phyloP scores from a whole-genome alignment of 306 rosid species.

The Vigna trinervia region DNA sequence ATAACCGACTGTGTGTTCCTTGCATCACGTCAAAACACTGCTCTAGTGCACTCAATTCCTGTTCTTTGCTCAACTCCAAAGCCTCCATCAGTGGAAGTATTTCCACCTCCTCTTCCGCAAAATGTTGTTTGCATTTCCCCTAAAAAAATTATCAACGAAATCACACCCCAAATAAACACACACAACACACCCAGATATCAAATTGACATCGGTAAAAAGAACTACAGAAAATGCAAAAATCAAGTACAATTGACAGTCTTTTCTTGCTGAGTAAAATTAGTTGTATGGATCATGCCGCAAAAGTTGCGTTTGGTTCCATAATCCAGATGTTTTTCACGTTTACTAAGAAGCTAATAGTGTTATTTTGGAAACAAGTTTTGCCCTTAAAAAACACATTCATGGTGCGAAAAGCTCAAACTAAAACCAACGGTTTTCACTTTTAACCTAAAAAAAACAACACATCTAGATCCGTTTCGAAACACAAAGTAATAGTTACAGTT shows the following conservation, averaged over 20 bases:
- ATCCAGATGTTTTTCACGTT: neutral
- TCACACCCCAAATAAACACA: neutral
- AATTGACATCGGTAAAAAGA: neutral
- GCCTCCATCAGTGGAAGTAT: constrained; percentile 84
- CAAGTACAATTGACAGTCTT: neutral
- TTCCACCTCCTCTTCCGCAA: constrained; percentile 74
- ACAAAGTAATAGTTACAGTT: neutral
- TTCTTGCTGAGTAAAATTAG: neutral
- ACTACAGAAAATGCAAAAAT: neutral
- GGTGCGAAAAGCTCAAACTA: neutral
- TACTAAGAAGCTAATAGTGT: neutral
- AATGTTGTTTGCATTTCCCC: constrained; percentile 76
- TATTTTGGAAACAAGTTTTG: neutral
- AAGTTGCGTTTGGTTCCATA: neutral
- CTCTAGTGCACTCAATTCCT: constrained; percentile 61
- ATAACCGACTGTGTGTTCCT: constrained; percentile 70
- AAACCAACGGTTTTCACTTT: neutral
- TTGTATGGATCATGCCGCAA: neutral
- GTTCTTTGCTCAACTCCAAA: constrained; percentile 69
- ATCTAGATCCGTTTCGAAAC: neutral
- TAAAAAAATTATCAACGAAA: constrained; percentile 30
- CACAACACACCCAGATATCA: neutral
- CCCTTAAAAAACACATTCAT: neutral
- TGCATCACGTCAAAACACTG: constrained; percentile 80
- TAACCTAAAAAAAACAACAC: neutral